Percentiles rank a stretch among this genome's conserved stretches.
These are phyloP conservation scores for Ephemerocybe angulata DNA, from an alignment of 768 basidiomycete species.

Conservation along the genomic window DNA sequence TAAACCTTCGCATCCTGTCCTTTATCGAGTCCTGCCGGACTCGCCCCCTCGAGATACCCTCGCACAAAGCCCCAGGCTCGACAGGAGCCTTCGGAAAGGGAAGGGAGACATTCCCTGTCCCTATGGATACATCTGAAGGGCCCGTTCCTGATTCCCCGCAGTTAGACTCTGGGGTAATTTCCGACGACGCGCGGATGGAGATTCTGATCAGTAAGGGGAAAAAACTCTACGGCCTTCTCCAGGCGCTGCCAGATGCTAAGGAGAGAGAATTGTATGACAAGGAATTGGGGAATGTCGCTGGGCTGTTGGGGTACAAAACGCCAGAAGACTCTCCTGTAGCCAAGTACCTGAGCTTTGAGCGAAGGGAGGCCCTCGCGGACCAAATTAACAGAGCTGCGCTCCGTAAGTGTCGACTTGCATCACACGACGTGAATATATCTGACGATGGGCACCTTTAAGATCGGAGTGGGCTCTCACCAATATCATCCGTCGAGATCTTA, in stretches of 20 bases:
- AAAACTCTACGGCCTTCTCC: slow-evolving; percentile 63
- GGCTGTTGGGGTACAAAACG: slow-evolving; percentile 77
- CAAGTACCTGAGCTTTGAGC: slow-evolving; percentile 69
- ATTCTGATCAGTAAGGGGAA: slow-evolving; percentile 35
- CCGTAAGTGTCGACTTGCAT: slow-evolving; percentile 44
- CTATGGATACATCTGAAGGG: slow-evolving; percentile 8
- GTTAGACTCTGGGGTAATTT: too few relatives aligned
- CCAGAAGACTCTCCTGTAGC: slow-evolving; percentile 75
- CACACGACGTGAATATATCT: not conserved
- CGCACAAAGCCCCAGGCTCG: slow-evolving; percentile 16
- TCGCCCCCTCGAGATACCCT: slow-evolving; percentile 50
- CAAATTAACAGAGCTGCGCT: slow-evolving; percentile 87
- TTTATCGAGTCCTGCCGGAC: slow-evolving; percentile 87
- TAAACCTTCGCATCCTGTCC: slow-evolving; percentile 83
- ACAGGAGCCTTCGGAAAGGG: slow-evolving; percentile 7
- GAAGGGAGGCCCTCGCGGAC: slow-evolving; percentile 80
- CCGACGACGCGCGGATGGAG: not conserved
- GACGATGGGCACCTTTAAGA: slow-evolving; percentile 33
- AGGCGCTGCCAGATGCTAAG: slow-evolving; percentile 46
- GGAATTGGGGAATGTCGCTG: slow-evolving; percentile 72
- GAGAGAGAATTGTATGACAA: slow-evolving; percentile 61
- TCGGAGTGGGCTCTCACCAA: slow-evolving; percentile 43
- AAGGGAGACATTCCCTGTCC: not conserved
- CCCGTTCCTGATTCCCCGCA: too few relatives aligned
- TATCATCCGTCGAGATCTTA: slow-evolving; percentile 61